phyloP scores from a whole-genome alignment of 352 stramenopile genomes.

The Globisporangium emineosum region DNA sequence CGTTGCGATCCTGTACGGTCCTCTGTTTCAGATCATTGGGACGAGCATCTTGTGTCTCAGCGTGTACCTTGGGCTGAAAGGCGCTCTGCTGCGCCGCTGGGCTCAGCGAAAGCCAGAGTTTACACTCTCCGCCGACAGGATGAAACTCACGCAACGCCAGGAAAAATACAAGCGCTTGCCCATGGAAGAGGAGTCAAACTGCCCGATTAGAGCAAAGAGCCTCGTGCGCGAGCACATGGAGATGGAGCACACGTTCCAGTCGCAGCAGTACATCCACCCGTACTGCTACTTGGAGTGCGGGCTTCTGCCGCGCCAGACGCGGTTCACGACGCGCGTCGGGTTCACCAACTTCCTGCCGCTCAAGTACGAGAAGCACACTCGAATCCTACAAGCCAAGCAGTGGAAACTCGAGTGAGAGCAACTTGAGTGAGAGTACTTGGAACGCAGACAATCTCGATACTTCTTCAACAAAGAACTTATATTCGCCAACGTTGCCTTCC shows the following conservation, averaged over 20 bases:
- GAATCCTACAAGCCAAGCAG: conserved; percentile 15
- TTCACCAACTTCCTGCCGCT: conserved; percentile 55
- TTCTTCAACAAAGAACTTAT: neutral
- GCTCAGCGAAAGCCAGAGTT: neutral
- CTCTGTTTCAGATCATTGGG: conserved; percentile 15
- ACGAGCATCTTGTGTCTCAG: conserved; percentile 15
- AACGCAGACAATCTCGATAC: neutral
- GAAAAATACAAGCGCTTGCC: conserved; percentile 38
- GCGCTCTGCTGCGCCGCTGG: conserved; percentile 5
- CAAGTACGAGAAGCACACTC: conserved; percentile 23
- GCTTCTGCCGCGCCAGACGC: conserved; percentile 38
- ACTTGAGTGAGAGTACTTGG: neutral
- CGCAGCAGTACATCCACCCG: conserved; percentile 42
- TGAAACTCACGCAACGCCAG: neutral
- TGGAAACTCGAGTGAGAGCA: conserved; percentile 11
- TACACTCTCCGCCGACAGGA: neutral
- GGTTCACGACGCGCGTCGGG: conserved; percentile 43
- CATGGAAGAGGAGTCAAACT: conserved; percentile 46
- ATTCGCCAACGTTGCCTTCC: neutral
- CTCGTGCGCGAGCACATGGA: conserved; percentile 41
- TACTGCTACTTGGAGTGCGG: conserved; percentile 62
- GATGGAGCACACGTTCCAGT: conserved; percentile 31
- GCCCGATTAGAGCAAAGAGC: conserved; percentile 45
- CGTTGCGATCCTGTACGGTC: conserved; percentile 20
- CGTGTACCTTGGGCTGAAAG: conserved; percentile 14